Evolutionary conservation across 164 flowering plant genomes (phyloP), one percentile per base, ranked within the genome.

Genomic region (Berberis thunbergii): DNA sequence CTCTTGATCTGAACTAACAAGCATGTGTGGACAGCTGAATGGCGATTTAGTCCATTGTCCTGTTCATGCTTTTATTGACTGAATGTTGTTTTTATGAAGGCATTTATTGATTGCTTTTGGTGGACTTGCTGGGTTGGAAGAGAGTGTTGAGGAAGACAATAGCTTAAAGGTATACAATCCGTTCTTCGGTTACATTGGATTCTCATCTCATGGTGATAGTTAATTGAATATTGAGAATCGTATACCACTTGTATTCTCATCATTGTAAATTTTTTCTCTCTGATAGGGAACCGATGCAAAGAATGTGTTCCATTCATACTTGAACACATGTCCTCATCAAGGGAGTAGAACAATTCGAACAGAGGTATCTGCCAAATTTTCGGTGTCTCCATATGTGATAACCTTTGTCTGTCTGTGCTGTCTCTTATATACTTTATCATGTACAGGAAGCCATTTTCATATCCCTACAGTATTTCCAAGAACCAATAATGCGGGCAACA

Each of bases 71-170:
- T 50, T 52, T 7, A 52, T 52, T 52, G 54, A 52, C 10, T 52
- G 54, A 4, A 52, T 57, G 12, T 26, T 26, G 43, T 57, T 57
- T n/a, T n/a, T 44, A 64, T 4, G 43, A 64, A 94, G 97, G 79
- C 99, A 94, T 73, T 71, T 94, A 59, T 77, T 94, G 74, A 87
- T 94, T 79, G 87, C 97, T 58, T 94, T 94, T 77, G 99, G 99
- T 74, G 99, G 99, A 65, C 96, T 94, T 67, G 95, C 93, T 73
- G 99, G 99, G 9, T 74, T 94, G 71, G 98, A 94, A 76, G 96
- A 94, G 79, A 74, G 91, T 70, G 69, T 89, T 64, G 96, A 94
- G 73, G 95, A 84, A 71, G 98, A 91, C 69, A 63, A 65, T 54
- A 76, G 65, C 54, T 72, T 88, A 40, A 86, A 90, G 96, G 98